Percentiles rank a stretch among this genome's conserved stretches.
Conservation (phyloP, 208 protist genomes). For the Wallacemonas sp. region DNA sequence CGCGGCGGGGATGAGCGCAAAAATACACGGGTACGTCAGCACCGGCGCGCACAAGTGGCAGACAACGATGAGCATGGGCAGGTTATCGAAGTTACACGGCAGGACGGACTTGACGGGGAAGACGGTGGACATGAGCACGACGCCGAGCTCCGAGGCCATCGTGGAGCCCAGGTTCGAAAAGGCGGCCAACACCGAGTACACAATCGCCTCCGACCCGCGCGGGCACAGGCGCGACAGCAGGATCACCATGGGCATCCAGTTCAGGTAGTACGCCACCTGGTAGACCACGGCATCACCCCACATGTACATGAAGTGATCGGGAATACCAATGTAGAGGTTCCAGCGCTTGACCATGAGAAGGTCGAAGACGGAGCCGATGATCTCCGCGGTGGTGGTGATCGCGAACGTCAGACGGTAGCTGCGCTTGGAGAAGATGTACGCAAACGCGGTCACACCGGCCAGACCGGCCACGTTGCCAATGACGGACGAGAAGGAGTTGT, state of each 20-base stretch:
- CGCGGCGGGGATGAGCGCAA: conserved; percentile 37
- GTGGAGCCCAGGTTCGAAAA: conserved; percentile 39
- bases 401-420: conserved; percentile 33
- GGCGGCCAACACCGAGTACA: conserved; percentile 46
- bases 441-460: conserved; percentile 26
- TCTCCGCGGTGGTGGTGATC: conserved; percentile 23
- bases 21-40: conserved; percentile 41
- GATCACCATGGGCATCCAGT: conserved; percentile 48
- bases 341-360: conserved; percentile 33
- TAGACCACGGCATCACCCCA: conserved; percentile 47
- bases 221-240: conserved; percentile 45
- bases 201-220: conserved; percentile 39
- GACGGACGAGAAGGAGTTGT: conserved; percentile 29
- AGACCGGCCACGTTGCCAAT: conserved; percentile 28
- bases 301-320: conserved; percentile 37
- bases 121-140: conserved; percentile 34
- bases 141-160: conserved; percentile 36
- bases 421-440: conserved; percentile 31
- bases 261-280: conserved; percentile 32
- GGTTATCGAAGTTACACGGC: conserved; percentile 54
- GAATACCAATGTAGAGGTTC: conserved; percentile 26
- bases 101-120: conserved; percentile 32
- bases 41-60: conserved; percentile 42
- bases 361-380: conserved; percentile 32
- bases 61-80: conserved; percentile 43